phyloP scores from a whole-genome alignment of 352 stramenopile species.

The Globisporangium canariense region DNA sequence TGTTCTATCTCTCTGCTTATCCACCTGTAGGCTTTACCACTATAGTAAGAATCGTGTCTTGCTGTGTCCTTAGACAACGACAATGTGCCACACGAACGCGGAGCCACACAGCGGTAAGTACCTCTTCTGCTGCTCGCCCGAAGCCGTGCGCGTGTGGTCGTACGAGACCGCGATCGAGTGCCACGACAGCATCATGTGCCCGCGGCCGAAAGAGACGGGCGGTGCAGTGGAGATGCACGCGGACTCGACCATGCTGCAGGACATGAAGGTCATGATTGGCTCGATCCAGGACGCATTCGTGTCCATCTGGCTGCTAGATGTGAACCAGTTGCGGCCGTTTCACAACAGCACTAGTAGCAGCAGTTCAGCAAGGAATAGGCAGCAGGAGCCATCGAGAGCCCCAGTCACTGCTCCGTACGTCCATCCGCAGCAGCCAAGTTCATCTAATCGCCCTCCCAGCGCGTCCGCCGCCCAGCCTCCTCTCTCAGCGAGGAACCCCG shows the following conservation, averaged over 20 bases:
- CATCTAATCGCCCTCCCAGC: background rate
- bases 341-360: slow-evolving; percentile 18
- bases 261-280: slow-evolving; percentile 80
- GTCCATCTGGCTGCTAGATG: slow-evolving; percentile 74
- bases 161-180: slow-evolving; percentile 84
- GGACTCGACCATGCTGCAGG: slow-evolving; percentile 75
- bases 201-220: slow-evolving; percentile 46
- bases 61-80: slow-evolving; percentile 48
- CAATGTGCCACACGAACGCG: slow-evolving; percentile 71
- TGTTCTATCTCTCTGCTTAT: slow-evolving; percentile 3
- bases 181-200: slow-evolving; percentile 67
- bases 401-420: slow-evolving; percentile 19
- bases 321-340: slow-evolving; percentile 73
- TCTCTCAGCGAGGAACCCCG: background rate
- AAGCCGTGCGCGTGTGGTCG: slow-evolving; percentile 79
- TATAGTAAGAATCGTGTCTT: background rate
- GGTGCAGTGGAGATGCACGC: slow-evolving; percentile 50
- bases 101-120: slow-evolving; percentile 82
- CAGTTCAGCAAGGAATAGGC: slow-evolving; percentile 8
- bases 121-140: slow-evolving; percentile 69
- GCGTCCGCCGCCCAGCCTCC: slow-evolving; percentile 6
- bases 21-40: background rate
- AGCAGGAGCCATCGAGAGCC: slow-evolving; percentile 11
- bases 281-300: slow-evolving; percentile 82
- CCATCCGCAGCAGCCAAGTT: slow-evolving; percentile 2